phyloP scores from a whole-genome alignment of 345 rosid genomes.

The Boechera retrofracta region DNA sequence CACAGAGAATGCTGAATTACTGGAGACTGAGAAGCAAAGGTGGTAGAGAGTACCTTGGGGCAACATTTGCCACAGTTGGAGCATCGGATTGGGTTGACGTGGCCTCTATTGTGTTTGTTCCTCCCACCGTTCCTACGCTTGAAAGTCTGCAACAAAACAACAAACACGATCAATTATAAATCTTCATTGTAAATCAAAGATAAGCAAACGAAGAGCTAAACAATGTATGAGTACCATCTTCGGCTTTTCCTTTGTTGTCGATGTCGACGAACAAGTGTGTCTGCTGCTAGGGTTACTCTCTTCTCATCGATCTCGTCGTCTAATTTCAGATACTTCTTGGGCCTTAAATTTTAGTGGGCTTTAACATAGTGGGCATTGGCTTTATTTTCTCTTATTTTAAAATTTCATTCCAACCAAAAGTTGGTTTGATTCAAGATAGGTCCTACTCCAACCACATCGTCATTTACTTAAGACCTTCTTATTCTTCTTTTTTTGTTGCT shows the following conservation, averaged over 20 bases:
- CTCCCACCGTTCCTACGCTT: slow-evolving; percentile 98
- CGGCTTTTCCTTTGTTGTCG: neutral
- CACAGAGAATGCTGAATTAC: neutral
- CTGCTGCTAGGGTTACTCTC: slow-evolving; percentile 9
- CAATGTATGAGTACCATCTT: neutral
- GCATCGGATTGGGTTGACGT: slow-evolving; percentile 88
- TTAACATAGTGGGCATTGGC: neutral
- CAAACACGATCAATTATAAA: slow-evolving; percentile 11
- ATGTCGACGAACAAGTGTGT: neutral
- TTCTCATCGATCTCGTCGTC: neutral
- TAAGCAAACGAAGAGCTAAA: neutral
- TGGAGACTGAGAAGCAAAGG: neutral
- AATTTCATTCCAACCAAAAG: too few relatives aligned
- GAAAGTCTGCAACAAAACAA: slow-evolving; percentile 61
- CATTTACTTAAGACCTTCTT: too few relatives aligned
- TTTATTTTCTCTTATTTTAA: neutral
- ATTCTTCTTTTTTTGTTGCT: too few relatives aligned
- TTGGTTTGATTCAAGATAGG: too few relatives aligned
- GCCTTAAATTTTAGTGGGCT: neutral
- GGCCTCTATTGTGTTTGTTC: slow-evolving; percentile 98
- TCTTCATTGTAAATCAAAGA: neutral
- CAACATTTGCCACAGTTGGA: slow-evolving; percentile 98
- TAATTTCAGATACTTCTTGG: neutral
- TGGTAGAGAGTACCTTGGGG: slow-evolving; percentile 60
- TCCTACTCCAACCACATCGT: too few relatives aligned